Conservation (phyloP, 306 rosid species). For the Ormosia semicastrata region DNA sequence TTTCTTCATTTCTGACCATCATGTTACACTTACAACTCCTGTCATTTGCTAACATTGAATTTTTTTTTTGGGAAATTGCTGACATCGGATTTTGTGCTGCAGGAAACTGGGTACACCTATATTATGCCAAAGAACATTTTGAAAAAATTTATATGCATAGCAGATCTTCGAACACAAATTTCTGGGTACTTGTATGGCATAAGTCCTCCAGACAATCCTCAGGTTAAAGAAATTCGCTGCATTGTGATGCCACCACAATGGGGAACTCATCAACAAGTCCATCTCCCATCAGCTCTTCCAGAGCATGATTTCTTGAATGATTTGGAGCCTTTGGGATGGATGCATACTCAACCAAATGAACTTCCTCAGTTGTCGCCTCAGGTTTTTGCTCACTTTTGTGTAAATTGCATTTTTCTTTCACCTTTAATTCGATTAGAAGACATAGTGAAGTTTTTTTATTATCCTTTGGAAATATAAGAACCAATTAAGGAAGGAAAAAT, state of each 20-base stretch:
- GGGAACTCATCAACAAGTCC: slow-evolving; percentile 99
- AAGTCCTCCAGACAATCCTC: slow-evolving; percentile 99
- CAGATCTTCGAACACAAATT: slow-evolving; percentile 96
- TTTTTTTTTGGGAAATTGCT: neutral
- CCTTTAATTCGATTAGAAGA: neutral
- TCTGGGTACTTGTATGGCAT: slow-evolving; percentile 91
- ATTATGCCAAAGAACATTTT: slow-evolving; percentile 97
- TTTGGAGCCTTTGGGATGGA: slow-evolving; percentile 99
- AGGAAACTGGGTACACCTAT: slow-evolving; percentile 99
- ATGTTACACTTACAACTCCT: neutral
- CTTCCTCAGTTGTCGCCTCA: slow-evolving; percentile 98
- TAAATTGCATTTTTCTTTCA: neutral
- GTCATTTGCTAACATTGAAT: slow-evolving; percentile 17
- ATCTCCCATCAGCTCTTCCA: slow-evolving; percentile 91
- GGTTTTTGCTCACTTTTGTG: slow-evolving; percentile 42
- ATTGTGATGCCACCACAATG: slow-evolving; percentile 97
- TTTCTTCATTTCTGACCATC: neutral
- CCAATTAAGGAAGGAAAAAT: neutral
- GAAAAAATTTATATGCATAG: slow-evolving; percentile 96
- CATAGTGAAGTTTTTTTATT: neutral
- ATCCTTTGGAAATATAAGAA: neutral
- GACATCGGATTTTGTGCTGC: slow-evolving; percentile 35
- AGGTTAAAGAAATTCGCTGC: slow-evolving; percentile 96
- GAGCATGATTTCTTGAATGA: slow-evolving; percentile 97
- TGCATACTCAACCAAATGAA: slow-evolving; percentile 99